Conservation (phyloP, 2,329 filamentous ascomycete genomes). For the Onygenales sp. region DNA sequence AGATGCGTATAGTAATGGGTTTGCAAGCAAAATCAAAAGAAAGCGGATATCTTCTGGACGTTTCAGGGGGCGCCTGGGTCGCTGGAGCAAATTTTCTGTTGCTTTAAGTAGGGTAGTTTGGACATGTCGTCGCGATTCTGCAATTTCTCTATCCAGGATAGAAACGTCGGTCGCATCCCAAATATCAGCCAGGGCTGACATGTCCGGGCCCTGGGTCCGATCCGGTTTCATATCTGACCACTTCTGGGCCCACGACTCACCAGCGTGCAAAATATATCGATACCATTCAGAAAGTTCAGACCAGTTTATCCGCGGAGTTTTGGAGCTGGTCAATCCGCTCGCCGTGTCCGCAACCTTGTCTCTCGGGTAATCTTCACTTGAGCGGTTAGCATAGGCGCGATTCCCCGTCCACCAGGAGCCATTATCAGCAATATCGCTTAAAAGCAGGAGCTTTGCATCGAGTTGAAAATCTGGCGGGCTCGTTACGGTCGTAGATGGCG, state of each 20-base stretch:
- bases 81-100: slow-evolving; percentile 68
- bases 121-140: slow-evolving; percentile 58
- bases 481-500: slow-evolving; percentile 18
- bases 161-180: slow-evolving; percentile 36
- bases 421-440: slow-evolving; percentile 72
- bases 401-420: slow-evolving; percentile 71
- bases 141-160: slow-evolving; percentile 43
- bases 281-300: slow-evolving; percentile 65
- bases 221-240: slow-evolving; percentile 45
- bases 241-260: slow-evolving; percentile 53
- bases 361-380: slow-evolving; percentile 22
- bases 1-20: slow-evolving; percentile 60
- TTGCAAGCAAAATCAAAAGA: slow-evolving; percentile 66
- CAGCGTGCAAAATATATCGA: slow-evolving; percentile 56
- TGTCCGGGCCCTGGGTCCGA: slow-evolving; percentile 16
- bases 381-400: slow-evolving; percentile 29
- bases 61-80: slow-evolving; percentile 60
- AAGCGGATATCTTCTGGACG: slow-evolving; percentile 65
- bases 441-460: slow-evolving; percentile 63
- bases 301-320: slow-evolving; percentile 69
- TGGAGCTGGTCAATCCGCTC: slow-evolving; percentile 41
- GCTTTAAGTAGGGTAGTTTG: slow-evolving; percentile 65
- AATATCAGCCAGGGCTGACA: slow-evolving; percentile 12
- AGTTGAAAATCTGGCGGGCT: slow-evolving; percentile 48
- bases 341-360: slow-evolving; percentile 21